A percentile compares a stretch with the other conserved stretches of the same genome.
Evolutionary conservation across 176 grass and related monocot species (phyloP).

Genomic region (Canna indica): DNA sequence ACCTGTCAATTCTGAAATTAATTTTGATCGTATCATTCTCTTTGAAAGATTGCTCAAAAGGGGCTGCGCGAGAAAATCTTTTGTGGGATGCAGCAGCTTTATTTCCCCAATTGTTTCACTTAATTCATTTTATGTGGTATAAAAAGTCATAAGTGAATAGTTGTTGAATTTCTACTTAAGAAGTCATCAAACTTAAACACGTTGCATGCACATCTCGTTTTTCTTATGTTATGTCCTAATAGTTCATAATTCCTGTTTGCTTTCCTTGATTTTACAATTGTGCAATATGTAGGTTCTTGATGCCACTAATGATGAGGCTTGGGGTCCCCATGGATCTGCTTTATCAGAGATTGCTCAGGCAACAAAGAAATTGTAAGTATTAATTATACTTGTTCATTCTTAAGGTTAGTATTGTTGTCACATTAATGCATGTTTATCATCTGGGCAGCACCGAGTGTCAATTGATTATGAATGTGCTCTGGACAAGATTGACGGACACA

Average conservation of each 20-base stretch:
- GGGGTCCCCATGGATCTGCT: constrained; percentile 84
- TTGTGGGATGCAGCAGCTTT: too few relatives aligned
- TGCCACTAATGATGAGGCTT: constrained; percentile 87
- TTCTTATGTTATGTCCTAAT: background rate
- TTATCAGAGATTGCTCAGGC: constrained; percentile 61
- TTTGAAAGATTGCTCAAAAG: too few relatives aligned
- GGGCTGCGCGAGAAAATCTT: too few relatives aligned
- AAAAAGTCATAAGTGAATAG: background rate
- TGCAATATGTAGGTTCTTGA: constrained; percentile 57
- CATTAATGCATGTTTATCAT: background rate
- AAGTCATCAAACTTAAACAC: background rate
- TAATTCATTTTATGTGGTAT: background rate
- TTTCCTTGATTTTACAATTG: background rate
- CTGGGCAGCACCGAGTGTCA: constrained; percentile 71
- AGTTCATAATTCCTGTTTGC: background rate
- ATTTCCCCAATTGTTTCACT: too few relatives aligned
- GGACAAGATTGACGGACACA: constrained; percentile 66
- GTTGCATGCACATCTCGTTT: background rate
- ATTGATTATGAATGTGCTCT: constrained; percentile 93
- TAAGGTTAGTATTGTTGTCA: too few relatives aligned
- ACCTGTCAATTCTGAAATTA: background rate
- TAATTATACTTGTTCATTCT: background rate
- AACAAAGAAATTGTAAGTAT: constrained; percentile 80
- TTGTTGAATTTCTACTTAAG: background rate
- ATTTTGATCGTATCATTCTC: background rate